Evolutionary conservation across 1,284 basidiomycete genomes (phyloP), one percentile per base, ranked within the genome.

Genomic region (Ustilago tritici): DNA sequence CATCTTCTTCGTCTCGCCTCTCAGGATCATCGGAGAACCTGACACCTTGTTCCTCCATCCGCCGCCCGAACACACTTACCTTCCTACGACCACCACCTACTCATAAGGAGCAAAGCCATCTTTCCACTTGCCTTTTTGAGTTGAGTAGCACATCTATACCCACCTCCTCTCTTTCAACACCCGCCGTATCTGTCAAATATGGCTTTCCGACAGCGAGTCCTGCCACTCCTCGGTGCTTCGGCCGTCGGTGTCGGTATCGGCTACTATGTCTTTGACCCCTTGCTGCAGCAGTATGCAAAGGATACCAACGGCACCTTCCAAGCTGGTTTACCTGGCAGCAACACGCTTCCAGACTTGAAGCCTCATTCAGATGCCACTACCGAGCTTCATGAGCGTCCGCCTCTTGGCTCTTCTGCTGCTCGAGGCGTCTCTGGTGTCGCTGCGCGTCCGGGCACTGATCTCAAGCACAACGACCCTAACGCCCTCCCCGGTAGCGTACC

Each of bases 191-290:
- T 43, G 38, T 38, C 10, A 32, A 61, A 61, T 15, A 78, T 78
- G 76, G 71, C 76, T 54, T 75, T 74, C 60, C 71, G 71, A 62
- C 68, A 70, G 56, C 64, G 76, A 50, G 56, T 78, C 9, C 36
- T 78, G 36, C 76, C 76, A 1, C 56, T 78, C 5, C 67, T 78
- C 40, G 76, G 71, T 52, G 71, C 65, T 23, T 70, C 76, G 17
- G 68, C 62, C 60, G 63, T 75, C 2, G 76, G 76, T 63, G 76
- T 75, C 38, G 76, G 76, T 56, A 75, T 78, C 17, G 76, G 76
- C 38, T 70, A 71, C 71, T 78, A 71, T 54, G 76, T 78, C 65
- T 78, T 75, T 49, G 76, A 78, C n/a, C 76, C 76, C 23, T 31
- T 78, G 41, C 76, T 78, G 23, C 64, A 66, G 43, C 76, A 78